phyloP scores from a whole-genome alignment of 495 filamentous ascomycete species.

The Hypoxylon lienhwacheense region DNA sequence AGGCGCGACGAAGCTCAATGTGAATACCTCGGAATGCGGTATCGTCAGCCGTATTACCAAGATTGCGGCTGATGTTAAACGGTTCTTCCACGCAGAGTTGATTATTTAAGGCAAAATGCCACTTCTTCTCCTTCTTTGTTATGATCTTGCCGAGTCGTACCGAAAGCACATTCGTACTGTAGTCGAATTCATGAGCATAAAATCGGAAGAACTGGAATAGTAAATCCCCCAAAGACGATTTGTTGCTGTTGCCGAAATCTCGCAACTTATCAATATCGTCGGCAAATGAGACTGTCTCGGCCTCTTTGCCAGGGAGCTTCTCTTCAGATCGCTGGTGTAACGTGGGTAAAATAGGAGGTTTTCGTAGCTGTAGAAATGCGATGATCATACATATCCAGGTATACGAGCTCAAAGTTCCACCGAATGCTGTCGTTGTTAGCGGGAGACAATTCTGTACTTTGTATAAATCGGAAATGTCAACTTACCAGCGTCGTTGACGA shows the following conservation, averaged over 20 bases:
- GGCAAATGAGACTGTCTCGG: conserved; percentile 72
- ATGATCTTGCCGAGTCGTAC: conserved; percentile 81
- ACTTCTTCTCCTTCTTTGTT: conserved; percentile 84
- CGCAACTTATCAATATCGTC: conserved; percentile 75
- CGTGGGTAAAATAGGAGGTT: conserved; percentile 84
- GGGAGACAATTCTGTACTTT: conserved; percentile 1
- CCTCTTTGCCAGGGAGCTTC: conserved; percentile 59
- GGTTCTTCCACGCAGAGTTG: conserved; percentile 94
- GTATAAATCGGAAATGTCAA: conserved; percentile 8
- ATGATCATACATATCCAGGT: conserved; percentile 99
- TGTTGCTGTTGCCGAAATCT: conserved; percentile 77
- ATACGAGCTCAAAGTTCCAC: conserved; percentile 95
- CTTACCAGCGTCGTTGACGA: conserved; percentile 94
- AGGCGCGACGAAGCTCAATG: conserved; percentile 83
- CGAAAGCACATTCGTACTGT: conserved; percentile 80
- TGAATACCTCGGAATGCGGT: conserved; percentile 90
- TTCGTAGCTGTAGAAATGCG: conserved; percentile 88
- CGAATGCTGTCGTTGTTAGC: conserved; percentile 63
- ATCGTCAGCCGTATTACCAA: conserved; percentile 96
- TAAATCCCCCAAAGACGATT: conserved; percentile 77
- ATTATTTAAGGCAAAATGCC: conserved; percentile 76
- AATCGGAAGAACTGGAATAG: conserved; percentile 93
- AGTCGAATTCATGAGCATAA: conserved; percentile 91
- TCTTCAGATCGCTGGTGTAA: conserved; percentile 76
- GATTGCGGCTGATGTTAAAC: conserved; percentile 89